phyloP scores from a whole-genome alignment of 2,329 filamentous ascomycete species.

The Trichoderma sp. region DNA sequence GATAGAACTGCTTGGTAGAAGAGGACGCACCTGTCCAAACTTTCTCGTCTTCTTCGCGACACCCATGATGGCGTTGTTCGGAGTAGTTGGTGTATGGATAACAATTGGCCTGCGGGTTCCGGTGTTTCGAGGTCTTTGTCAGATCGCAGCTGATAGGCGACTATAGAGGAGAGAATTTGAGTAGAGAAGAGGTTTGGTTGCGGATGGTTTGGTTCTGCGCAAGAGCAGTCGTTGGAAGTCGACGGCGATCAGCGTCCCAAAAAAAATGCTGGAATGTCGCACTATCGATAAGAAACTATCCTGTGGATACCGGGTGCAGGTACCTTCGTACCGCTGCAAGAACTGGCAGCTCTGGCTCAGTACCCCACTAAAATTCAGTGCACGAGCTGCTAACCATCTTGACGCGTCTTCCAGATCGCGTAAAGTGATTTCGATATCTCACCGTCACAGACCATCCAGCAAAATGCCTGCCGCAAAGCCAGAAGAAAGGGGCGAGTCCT shows the following conservation, averaged over 20 bases:
- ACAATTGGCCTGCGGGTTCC: constrained; percentile 5
- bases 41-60: constrained; percentile 89
- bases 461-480: constrained; percentile 54
- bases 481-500: constrained; percentile 62
- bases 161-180: background rate
- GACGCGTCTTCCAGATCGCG: constrained; percentile 45
- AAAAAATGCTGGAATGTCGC: constrained; percentile 30
- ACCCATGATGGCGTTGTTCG: constrained; percentile 63
- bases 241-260: constrained; percentile 9
- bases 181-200: background rate
- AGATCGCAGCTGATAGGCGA: background rate
- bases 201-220: background rate
- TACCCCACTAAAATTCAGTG: constrained; percentile 1
- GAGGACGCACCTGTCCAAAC: constrained; percentile 66
- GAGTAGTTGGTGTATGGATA: background rate
- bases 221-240: background rate
- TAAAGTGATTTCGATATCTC: constrained; percentile 40
- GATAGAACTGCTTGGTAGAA: constrained; percentile 37
- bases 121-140: too few relatives aligned
- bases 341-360: background rate
- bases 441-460: constrained; percentile 20
- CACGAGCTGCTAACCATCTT: constrained; percentile 19
- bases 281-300: constrained; percentile 22
- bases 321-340: constrained; percentile 3
- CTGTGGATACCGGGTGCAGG: constrained; percentile 28